Percentiles rank a stretch among this genome's conserved stretches.
These are phyloP conservation scores for Beauveria varroae DNA, from an alignment of 2,329 filamentous ascomycete species.

Conservation along the genomic window DNA sequence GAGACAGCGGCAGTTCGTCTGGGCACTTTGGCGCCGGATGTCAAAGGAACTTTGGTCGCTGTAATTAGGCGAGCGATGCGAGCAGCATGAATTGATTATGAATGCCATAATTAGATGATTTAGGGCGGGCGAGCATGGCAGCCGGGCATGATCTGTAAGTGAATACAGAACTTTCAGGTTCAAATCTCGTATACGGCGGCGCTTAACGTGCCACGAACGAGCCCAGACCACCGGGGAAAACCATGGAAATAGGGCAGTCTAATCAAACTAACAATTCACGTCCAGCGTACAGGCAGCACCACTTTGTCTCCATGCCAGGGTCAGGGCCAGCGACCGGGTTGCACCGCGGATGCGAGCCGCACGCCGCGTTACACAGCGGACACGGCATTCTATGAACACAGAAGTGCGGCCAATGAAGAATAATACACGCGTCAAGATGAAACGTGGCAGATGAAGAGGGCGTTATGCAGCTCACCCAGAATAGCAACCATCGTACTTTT, in stretches of 20 bases:
- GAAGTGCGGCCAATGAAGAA: background rate
- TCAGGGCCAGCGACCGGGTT: background rate
- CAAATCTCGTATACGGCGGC: background rate
- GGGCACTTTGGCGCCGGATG: conserved; percentile 27
- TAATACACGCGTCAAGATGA: background rate
- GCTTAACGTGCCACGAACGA: background rate
- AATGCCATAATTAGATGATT: background rate
- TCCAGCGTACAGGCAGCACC: background rate
- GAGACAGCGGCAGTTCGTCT: background rate
- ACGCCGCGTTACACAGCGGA: conserved; percentile 5
- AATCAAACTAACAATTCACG: background rate
- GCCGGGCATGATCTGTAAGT: background rate
- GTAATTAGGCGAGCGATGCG: conserved; percentile 14
- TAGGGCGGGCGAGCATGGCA: background rate
- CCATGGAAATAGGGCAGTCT: background rate
- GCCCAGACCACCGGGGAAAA: background rate
- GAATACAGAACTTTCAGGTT: background rate
- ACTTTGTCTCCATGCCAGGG: background rate
- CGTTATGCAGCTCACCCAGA: background rate
- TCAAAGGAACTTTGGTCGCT: conserved; percentile 26
- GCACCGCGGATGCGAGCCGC: conserved; percentile 6
- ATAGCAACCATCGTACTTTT: background rate
- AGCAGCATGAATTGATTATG: background rate
- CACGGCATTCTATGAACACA: background rate
- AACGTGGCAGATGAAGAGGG: background rate